Percentiles rank a stretch among this genome's conserved stretches.
phyloP scores from a whole-genome alignment of 371 early-diverging fungal species.

The Mucor saturninus region DNA sequence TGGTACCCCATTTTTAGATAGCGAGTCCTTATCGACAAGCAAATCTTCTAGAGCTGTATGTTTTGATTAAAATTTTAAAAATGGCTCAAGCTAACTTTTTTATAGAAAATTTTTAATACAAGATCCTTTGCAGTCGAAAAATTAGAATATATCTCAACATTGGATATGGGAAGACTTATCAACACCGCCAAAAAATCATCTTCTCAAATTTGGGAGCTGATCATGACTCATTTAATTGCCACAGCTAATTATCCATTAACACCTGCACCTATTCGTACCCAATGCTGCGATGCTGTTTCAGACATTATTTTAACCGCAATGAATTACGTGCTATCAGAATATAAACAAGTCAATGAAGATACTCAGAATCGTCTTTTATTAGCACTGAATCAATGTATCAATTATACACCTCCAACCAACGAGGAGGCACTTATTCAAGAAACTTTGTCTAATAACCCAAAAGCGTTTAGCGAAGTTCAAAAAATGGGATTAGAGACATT shows the following conservation, averaged over 20 bases:
- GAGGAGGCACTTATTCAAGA: conserved; percentile 25
- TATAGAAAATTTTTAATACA: conserved; percentile 68
- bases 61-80: not conserved
- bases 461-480: conserved; percentile 72
- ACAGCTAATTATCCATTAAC: conserved; percentile 71
- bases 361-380: conserved; percentile 57
- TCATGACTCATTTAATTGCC: conserved; percentile 79
- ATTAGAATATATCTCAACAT: conserved; percentile 72
- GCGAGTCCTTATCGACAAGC: conserved; percentile 23
- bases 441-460: conserved; percentile 15
- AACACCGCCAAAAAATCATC: conserved; percentile 43
- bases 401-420: conserved; percentile 27
- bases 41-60: conserved; percentile 49
- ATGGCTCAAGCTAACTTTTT: not conserved
- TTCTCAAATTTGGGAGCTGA: conserved; percentile 67
- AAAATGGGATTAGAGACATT: conserved; percentile 88
- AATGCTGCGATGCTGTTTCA: conserved; percentile 82
- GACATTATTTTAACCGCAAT: conserved; percentile 81
- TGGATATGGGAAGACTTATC: conserved; percentile 75
- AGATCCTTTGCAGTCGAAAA: conserved; percentile 87
- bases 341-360: conserved; percentile 58
- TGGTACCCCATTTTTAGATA: conserved; percentile 52
- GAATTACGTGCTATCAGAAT: conserved; percentile 62
- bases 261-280: conserved; percentile 71
- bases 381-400: conserved; percentile 53